Evolutionary conservation across 495 filamentous ascomycete species (phyloP), one percentile per base, ranked within the genome.

Genomic region (Aspergillus campestris): DNA sequence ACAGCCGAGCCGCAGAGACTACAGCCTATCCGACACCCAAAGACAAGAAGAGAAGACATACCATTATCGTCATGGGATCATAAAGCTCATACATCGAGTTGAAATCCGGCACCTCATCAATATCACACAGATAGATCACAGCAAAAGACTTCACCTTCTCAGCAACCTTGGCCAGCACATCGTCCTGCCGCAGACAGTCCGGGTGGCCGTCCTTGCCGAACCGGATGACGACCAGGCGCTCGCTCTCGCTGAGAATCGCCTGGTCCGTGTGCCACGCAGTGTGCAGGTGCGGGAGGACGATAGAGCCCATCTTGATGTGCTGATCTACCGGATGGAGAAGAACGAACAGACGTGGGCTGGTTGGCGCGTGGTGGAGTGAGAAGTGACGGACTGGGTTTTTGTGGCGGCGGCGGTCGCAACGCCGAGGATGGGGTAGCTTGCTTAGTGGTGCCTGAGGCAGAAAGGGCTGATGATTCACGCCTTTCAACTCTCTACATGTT

Each of bases 251-350:
- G 52, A 92, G 80, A 56, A 94, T 94, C 38, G 86, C 87, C 69
- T 95, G 89, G 70, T 95, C 90, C 47, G 95, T 88, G 56, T 95
- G 89, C 91, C 92, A 97, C 52, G 89, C 92, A 9, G 87, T 94
- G 45, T 79, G 77, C 31, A 98, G 77, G 67, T 98, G 92, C 13
- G 92, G 92, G 10, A 98, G 78, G 10, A 96, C 87, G 44, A 97
- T 86, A 44, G 89, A 95, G 58, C 89, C 87, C 85, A 92, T 94
- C 44, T 32, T 71, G 43, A 34, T 12, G 29, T 30, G 18, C 18
- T 24, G 18, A 24, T 24, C 18, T 24, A 24, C 18, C 18, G 18
- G 18, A 24, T 24, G 18, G 18, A 24, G 18, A 24, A 24, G 18
- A 4, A 24, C 4, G 18, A 24, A 24, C 18, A 4, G 18, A 24